Base-by-base conservation (phyloP, 495 filamentous ascomycete genomes). In the Thozetella sp. region DNA sequence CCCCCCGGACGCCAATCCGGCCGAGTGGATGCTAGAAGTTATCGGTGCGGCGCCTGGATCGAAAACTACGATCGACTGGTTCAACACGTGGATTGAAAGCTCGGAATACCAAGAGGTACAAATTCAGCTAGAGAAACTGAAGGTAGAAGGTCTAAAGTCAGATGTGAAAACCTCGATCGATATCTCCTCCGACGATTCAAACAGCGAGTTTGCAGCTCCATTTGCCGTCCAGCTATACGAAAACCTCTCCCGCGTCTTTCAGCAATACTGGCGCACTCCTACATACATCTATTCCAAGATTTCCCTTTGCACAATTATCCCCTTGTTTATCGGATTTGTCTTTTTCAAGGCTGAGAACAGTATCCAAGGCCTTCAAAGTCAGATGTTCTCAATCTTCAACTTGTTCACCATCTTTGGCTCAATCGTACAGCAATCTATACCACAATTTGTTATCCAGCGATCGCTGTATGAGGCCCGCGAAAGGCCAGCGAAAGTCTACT, bases 1-100 rank as follows among this genome's bases (percentile, higher is more conserved):
- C 72, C 90, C 90, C 2, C 62, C 69, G 2, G 87, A 90, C 17
- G 90, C 91, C 19, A 97, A 91, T 74, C 93, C 93, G 25, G 94
- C 94, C 19, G 94, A 98, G 75, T 97, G 91, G 91, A 97, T 98
- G 91, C 80, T 98, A 27, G 93, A 97, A 68, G 88, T 92, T 51
- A 96, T 94, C 67, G 93, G 93, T 59, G 92, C 92, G 23, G 93
- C 93, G 1, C 93, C 93, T 17, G 92, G 91, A 24, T 87, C 86
- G 20, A 70, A 80, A 56, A 87, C 86, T 22, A 83, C 90, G 27
- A 84, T 90, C 56, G 92, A 98, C 71, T 98, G 94, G 94, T 83
- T 85, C 65, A 70, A 88, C 53, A 79, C 87, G 15, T 98, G 93
- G 93, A 85, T 86, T 25, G 81, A 90, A 12, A 90, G 86, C 63